Evolutionary conservation across 352 stramenopile species (phyloP), one percentile per base, ranked within the genome.

Genomic region (Phytophthora vignae): DNA sequence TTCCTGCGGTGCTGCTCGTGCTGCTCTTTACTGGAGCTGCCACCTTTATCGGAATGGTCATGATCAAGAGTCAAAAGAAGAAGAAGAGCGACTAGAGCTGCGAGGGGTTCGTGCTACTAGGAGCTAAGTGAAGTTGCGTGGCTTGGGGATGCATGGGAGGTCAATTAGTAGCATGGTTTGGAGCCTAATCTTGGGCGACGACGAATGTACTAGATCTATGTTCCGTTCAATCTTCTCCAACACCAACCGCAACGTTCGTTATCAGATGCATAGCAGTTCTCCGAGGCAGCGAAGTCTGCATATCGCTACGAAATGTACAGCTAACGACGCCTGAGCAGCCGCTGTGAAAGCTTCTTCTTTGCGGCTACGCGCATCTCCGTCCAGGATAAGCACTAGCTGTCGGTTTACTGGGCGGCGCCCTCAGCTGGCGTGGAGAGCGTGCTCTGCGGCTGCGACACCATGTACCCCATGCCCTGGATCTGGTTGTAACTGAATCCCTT

Each of bases 11-110:
- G 40, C 77, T 97, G 17, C 76, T 98, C 4, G 87, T 97, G 64
- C 65, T 98, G 54, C 79, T 97, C n/a, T 91, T 97, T 66, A 88
- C 81, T 12, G 79, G 91, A 15, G 87, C 90, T 38, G 88, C 87
- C 9, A 94, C 88, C 1, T 97, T 97, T 58, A 93, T 98, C 29
- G 92, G 90, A 6, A 77, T 97, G 53, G 92, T 96, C 46, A 96
- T 97, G 89, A 95, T 97, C 73, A 90, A 87, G 52, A 92, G 88
- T 62, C 90, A 94, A 64, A 89, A 81, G 68, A 86, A 91, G 42
- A 92, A 95, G 78, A 91, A 91, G 68, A 74, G 29, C 15, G 63
- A 78, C 50, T 82, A 79, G 40, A 69, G 46, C 59, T 60, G 25
- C 49, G 38, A 8, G 66, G 68, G 25, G 55, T 2, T 15, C 29